Conservation (phyloP, 495 filamentous ascomycete species). For the Hypoxylon subgilvum region DNA sequence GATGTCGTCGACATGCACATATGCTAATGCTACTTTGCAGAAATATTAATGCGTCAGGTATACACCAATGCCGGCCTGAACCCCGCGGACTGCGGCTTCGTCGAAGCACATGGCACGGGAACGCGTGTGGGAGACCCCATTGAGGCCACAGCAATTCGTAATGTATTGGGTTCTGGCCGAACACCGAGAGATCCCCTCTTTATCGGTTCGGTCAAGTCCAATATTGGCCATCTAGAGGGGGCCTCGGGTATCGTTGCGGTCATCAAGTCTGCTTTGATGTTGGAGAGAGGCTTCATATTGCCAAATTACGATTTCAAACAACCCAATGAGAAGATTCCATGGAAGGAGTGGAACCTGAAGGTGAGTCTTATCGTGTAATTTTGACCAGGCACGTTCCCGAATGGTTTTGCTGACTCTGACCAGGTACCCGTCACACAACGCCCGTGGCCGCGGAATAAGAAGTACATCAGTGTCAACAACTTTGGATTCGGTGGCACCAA, state of each 20-base stretch:
- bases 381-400: background rate
- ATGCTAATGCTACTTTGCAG: conserved; percentile 36
- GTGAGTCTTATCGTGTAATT: conserved; percentile 16
- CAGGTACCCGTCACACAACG: conserved; percentile 39
- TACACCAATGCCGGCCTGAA: conserved; percentile 50
- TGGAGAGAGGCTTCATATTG: conserved; percentile 61
- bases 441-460: conserved; percentile 49
- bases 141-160: conserved; percentile 62
- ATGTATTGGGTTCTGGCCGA: conserved; percentile 48
- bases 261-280: conserved; percentile 64
- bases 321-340: conserved; percentile 52
- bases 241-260: conserved; percentile 62
- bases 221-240: conserved; percentile 66
- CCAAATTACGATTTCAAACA: conserved; percentile 59
- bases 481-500: conserved; percentile 57
- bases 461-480: conserved; percentile 54
- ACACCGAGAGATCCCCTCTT: conserved; percentile 50
- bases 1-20: background rate
- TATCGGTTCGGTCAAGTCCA: conserved; percentile 66
- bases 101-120: conserved; percentile 63
- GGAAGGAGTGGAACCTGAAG: conserved; percentile 55
- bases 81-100: conserved; percentile 52
- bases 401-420: conserved; percentile 4
- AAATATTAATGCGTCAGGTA: conserved; percentile 54
- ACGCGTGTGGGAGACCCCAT: conserved; percentile 67